These are phyloP conservation scores for Triticum urartu DNA, from an alignment of 176 grass and related monocot species.

Conservation along the genomic window DNA sequence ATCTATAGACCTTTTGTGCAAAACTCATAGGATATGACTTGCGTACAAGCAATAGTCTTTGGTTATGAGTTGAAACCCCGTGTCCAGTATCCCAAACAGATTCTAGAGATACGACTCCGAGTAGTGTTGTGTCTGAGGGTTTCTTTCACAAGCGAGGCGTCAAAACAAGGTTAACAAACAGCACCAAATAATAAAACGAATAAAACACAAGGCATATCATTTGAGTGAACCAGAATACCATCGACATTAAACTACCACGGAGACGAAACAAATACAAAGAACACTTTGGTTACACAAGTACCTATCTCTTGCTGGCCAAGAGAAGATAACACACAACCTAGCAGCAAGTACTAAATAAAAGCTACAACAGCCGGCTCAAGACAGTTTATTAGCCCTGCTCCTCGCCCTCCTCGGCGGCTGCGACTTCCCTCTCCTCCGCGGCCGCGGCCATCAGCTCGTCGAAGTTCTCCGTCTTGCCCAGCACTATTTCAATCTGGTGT, in stretches of 20 bases:
- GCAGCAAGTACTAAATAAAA: constrained; percentile 34
- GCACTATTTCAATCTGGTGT: constrained; percentile 76
- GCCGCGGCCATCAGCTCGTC: constrained; percentile 91
- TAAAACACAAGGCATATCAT: not conserved
- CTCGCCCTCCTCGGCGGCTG: constrained; percentile 39
- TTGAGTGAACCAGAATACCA: not conserved
- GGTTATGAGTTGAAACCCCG: too few relatives aligned
- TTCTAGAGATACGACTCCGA: too few relatives aligned
- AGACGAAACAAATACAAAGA: constrained; percentile 36
- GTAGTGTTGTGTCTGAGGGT: too few relatives aligned
- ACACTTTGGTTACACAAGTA: constrained; percentile 39
- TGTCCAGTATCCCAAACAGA: not conserved
- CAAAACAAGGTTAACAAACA: not conserved
- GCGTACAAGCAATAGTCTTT: too few relatives aligned
- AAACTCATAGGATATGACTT: too few relatives aligned
- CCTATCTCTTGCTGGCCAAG: constrained; percentile 33
- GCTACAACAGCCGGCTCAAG: constrained; percentile 8
- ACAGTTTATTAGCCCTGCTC: constrained; percentile 47
- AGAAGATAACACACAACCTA: constrained; percentile 33
- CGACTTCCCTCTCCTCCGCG: constrained; percentile 66
- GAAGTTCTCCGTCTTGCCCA: constrained; percentile 88
- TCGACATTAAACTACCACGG: constrained; percentile 5
- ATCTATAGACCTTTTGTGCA: too few relatives aligned
- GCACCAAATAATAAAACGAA: not conserved
- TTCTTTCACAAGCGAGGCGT: not conserved